phyloP scores from a whole-genome alignment of 768 basidiomycete genomes.

The Pisolithus microcarpus region DNA sequence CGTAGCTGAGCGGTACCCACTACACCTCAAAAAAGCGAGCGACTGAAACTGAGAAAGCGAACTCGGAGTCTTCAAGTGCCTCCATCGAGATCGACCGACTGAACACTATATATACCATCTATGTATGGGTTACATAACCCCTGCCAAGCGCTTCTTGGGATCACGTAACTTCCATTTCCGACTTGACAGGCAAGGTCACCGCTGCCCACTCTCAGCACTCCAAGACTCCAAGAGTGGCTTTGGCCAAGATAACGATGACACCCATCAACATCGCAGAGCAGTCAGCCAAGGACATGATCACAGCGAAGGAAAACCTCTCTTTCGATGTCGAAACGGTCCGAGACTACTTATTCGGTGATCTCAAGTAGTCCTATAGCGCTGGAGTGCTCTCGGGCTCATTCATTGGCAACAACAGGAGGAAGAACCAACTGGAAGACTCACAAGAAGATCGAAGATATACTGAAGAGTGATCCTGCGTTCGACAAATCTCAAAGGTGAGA shows the following conservation, averaged over 20 bases:
- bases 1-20: slow-evolving; percentile 6
- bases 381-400: neutral
- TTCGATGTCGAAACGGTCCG: slow-evolving; percentile 39
- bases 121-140: neutral
- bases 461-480: slow-evolving; percentile 52
- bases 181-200: too few species aligned
- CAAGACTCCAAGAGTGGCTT: neutral
- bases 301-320: slow-evolving; percentile 38
- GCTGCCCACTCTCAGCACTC: too few species aligned
- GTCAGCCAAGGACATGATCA: slow-evolving; percentile 45
- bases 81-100: neutral
- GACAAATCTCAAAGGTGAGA: slow-evolving; percentile 50
- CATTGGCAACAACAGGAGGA: slow-evolving; percentile 35
- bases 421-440: slow-evolving; percentile 43
- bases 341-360: slow-evolving; percentile 46
- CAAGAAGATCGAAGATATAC: slow-evolving; percentile 34
- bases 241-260: neutral
- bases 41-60: neutral
- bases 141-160: neutral
- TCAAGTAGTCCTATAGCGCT: neutral
- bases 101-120: slow-evolving; percentile 6
- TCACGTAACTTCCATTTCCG: too few species aligned
- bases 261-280: slow-evolving; percentile 33
- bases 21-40: slow-evolving; percentile 8
- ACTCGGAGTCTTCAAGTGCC: neutral